phyloP scores from a whole-genome alignment of 2,329 filamentous ascomycete genomes.

The Clonostachys rhizophaga region DNA sequence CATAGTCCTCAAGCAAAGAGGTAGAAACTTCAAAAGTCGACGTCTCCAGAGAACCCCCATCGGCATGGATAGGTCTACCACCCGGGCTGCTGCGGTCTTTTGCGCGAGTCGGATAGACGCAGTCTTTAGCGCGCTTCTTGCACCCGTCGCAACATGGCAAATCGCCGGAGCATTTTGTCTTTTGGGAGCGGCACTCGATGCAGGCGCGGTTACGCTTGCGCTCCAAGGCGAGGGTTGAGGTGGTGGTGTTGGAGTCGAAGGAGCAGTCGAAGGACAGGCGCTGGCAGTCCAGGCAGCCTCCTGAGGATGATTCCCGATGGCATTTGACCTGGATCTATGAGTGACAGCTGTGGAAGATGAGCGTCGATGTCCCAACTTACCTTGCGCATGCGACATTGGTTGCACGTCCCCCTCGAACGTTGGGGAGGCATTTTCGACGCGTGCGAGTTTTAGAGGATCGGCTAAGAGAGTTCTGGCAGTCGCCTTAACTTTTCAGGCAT shows the following conservation, averaged over 20 bases:
- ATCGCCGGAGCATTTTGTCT: constrained; percentile 41
- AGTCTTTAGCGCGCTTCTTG: constrained; percentile 11
- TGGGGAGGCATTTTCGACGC: constrained; percentile 3
- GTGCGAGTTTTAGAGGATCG: too few species aligned
- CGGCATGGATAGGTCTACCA: background rate
- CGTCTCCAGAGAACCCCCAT: too few species aligned
- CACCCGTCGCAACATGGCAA: constrained; percentile 13
- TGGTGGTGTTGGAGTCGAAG: constrained; percentile 26
- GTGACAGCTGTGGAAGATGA: constrained; percentile 15
- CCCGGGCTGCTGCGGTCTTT: background rate
- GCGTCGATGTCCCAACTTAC: constrained; percentile 1
- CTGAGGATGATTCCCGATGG: constrained; percentile 31
- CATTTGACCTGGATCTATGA: constrained; percentile 27
- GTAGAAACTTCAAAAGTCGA: too few species aligned
- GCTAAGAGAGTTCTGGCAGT: too few species aligned
- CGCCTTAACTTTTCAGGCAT: too few species aligned
- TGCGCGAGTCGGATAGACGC: constrained; percentile 8
- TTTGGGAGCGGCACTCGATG: constrained; percentile 31
- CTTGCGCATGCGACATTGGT: constrained; percentile 4
- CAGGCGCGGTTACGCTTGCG: constrained; percentile 39
- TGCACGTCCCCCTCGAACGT: constrained; percentile 3
- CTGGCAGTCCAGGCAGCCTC: constrained; percentile 40
- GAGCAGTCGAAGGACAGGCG: constrained; percentile 42
- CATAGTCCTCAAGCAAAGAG: too few species aligned
- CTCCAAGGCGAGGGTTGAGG: constrained; percentile 25